Evolutionary conservation across 2,329 filamentous ascomycete genomes (phyloP).

Genomic region (Calcarisporium arbuscula): DNA sequence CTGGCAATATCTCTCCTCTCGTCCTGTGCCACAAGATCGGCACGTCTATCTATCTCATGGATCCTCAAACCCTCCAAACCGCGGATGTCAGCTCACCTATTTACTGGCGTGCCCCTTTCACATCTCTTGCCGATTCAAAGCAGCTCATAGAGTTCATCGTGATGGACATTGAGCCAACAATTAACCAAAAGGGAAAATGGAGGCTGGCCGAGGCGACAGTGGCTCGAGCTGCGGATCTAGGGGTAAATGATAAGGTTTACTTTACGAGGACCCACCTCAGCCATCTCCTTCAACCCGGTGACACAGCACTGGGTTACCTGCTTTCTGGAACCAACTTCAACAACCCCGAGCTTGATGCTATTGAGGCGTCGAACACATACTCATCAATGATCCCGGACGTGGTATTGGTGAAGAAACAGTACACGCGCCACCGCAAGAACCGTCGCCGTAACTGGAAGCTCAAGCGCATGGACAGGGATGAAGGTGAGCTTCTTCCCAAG

Average conservation of each 20-base stretch:
- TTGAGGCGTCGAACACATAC: slow-evolving; percentile 73
- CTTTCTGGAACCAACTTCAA: slow-evolving; percentile 89
- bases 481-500: slow-evolving; percentile 78
- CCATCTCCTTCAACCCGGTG: slow-evolving; percentile 75
- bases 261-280: slow-evolving; percentile 89
- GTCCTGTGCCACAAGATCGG: slow-evolving; percentile 83
- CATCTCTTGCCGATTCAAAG: slow-evolving; percentile 72
- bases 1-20: slow-evolving; percentile 84
- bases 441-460: slow-evolving; percentile 86
- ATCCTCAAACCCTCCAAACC: slow-evolving; percentile 85
- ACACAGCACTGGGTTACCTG: slow-evolving; percentile 93
- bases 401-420: slow-evolving; percentile 94
- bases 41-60: slow-evolving; percentile 82
- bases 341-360: slow-evolving; percentile 74
- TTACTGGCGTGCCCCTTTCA: slow-evolving; percentile 90
- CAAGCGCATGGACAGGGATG: slow-evolving; percentile 86
- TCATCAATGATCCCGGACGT: slow-evolving; percentile 81
- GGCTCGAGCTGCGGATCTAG: slow-evolving; percentile 79
- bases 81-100: slow-evolving; percentile 74
- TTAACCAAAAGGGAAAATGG: slow-evolving; percentile 71
- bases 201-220: slow-evolving; percentile 83
- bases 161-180: slow-evolving; percentile 84
- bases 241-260: slow-evolving; percentile 79
- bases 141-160: slow-evolving; percentile 89
- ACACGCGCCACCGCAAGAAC: slow-evolving; percentile 74